Evolutionary conservation across 345 rosid species (phyloP).

Genomic region (Viola odorata): DNA sequence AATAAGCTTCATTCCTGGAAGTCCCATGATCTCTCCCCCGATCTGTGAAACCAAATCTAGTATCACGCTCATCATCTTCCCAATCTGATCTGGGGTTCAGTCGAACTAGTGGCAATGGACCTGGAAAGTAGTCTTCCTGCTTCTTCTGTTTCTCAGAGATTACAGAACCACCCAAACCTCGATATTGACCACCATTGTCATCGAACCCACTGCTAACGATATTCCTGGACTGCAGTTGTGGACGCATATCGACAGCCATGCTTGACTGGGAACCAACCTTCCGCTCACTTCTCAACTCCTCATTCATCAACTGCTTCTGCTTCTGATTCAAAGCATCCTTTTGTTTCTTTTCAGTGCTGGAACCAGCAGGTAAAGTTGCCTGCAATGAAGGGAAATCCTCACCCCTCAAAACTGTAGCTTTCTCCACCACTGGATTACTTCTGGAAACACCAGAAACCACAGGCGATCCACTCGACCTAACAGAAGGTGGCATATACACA

Average conservation of each 20-base stretch:
- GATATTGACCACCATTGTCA: conserved; percentile 35
- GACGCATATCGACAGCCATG: conserved; percentile 53
- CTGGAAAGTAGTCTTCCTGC: conserved; percentile 57
- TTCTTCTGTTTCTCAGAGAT: conserved; percentile 43
- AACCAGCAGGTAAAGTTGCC: conserved; percentile 58
- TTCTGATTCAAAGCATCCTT: conserved; percentile 64
- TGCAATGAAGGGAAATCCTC: conserved; percentile 92
- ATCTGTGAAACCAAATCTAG: conserved; percentile 59
- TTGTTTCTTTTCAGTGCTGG: conserved; percentile 59
- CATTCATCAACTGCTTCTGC: conserved; percentile 47
- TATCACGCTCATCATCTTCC: conserved; percentile 99
- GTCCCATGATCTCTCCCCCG: conserved; percentile 58
- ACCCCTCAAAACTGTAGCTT: conserved; percentile 68
- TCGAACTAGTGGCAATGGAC: conserved; percentile 69
- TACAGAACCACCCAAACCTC: conserved; percentile 31
- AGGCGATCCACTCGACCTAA: conserved; percentile 27
- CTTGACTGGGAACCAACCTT: conserved; percentile 30
- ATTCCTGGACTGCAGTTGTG: conserved; percentile 48
- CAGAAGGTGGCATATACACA: conserved; percentile 46
- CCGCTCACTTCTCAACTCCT: conserved; percentile 38
- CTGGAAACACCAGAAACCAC: conserved; percentile 30
- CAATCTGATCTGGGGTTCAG: conserved; percentile 92
- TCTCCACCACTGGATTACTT: conserved; percentile 34
- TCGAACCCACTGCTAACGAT: conserved; percentile 27
- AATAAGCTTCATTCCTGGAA: conserved; percentile 51